Evolutionary conservation across 306 rosid species (phyloP).

Genomic region (Quercus wislizeni): DNA sequence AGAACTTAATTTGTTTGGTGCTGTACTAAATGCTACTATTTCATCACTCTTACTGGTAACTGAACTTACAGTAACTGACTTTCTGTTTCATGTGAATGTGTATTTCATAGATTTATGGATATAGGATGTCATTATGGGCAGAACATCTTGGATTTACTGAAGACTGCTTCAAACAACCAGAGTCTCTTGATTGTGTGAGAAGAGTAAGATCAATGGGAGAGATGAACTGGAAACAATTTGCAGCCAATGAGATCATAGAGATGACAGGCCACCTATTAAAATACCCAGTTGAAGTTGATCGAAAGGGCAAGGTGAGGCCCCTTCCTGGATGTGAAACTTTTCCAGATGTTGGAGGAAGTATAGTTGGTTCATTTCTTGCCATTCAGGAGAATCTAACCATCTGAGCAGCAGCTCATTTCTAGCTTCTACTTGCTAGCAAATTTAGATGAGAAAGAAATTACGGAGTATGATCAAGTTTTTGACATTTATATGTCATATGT

Average conservation of each 20-base stretch:
- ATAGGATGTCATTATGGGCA: slow-evolving; percentile 97
- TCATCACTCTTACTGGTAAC: neutral
- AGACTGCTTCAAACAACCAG: slow-evolving; percentile 71
- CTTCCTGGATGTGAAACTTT: slow-evolving; percentile 75
- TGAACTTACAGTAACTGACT: neutral
- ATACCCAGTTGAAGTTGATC: slow-evolving; percentile 84
- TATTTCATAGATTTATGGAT: slow-evolving; percentile 69
- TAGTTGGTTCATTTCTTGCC: slow-evolving; percentile 81
- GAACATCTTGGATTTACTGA: slow-evolving; percentile 74
- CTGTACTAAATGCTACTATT: neutral
- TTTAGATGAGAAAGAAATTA: slow-evolving; percentile 26
- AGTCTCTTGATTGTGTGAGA: slow-evolving; percentile 81
- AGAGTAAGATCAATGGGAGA: slow-evolving; percentile 69
- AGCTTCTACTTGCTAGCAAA: slow-evolving; percentile 4
- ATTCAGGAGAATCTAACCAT: slow-evolving; percentile 91
- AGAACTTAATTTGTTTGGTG: neutral
- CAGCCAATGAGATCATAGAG: slow-evolving; percentile 67
- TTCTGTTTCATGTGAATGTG: slow-evolving; percentile 13
- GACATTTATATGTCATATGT: slow-evolving; percentile 12
- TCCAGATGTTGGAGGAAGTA: slow-evolving; percentile 92
- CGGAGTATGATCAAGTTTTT: slow-evolving; percentile 19
- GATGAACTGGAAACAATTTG: slow-evolving; percentile 77
- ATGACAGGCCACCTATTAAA: slow-evolving; percentile 82
- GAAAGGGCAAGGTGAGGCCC: slow-evolving; percentile 71
- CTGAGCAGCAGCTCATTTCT: slow-evolving; percentile 42